Conservation (phyloP, 306 rosid genomes). For the Cajanus cajan region DNA sequence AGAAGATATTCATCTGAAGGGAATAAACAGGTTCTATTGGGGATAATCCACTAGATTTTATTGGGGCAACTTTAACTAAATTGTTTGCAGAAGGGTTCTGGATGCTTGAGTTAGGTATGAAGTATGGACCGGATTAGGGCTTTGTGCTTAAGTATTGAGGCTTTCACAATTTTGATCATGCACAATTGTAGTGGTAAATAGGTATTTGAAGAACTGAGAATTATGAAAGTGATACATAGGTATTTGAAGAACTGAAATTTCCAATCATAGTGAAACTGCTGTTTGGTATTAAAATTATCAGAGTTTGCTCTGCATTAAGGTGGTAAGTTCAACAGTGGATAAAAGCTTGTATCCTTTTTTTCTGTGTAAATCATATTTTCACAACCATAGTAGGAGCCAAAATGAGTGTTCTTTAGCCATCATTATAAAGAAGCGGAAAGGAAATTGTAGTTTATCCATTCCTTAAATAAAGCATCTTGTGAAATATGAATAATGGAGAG, state of each 20-base stretch:
- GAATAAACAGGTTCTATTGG: neutral
- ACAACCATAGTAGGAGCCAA: neutral
- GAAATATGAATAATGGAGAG: neutral
- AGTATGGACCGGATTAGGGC: neutral
- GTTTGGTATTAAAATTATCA: constrained; percentile 9
- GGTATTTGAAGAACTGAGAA: neutral
- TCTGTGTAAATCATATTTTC: neutral
- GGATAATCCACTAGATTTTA: neutral
- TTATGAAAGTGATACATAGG: neutral
- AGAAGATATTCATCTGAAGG: neutral
- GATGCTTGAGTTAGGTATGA: neutral
- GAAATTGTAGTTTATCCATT: neutral
- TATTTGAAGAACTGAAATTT: neutral
- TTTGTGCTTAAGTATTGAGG: neutral
- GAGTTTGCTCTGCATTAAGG: neutral
- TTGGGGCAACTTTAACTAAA: neutral
- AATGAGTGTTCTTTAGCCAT: neutral
- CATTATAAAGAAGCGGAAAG: neutral
- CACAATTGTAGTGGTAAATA: neutral
- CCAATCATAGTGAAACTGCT: neutral
- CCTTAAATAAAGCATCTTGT: neutral
- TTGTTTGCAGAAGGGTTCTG: neutral
- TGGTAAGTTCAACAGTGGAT: neutral
- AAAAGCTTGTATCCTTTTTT: neutral
- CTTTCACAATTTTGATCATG: neutral